Evolutionary conservation across 78 protist species (phyloP).

Genomic region (Dictyostelium capitatum): DNA sequence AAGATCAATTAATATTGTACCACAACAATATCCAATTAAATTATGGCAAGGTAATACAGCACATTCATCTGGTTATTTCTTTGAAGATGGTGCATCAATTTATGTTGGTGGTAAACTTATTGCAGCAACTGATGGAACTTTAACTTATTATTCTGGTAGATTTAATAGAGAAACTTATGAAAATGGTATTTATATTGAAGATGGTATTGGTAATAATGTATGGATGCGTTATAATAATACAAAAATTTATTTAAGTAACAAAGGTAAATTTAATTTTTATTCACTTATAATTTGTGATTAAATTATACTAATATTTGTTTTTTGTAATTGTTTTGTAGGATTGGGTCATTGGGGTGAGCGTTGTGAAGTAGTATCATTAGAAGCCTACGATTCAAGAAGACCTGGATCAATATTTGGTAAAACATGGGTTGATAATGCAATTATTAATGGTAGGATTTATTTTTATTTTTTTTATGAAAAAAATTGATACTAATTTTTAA

Average conservation of each 20-base stretch:
- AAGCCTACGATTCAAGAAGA: slow-evolving; percentile 27
- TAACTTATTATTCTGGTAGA: slow-evolving; percentile 49
- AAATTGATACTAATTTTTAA: too few relatives aligned
- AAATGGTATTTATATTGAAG: background rate
- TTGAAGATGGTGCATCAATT: slow-evolving; percentile 70
- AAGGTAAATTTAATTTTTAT: slow-evolving; percentile 41
- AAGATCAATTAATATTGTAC: slow-evolving; percentile 3
- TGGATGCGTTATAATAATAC: slow-evolving; percentile 72
- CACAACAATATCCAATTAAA: slow-evolving; percentile 34
- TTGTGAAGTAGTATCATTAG: slow-evolving; percentile 26
- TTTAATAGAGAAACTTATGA: slow-evolving; percentile 40
- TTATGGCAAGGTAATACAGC: slow-evolving; percentile 86
- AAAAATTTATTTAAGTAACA: slow-evolving; percentile 3
- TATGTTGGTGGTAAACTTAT: slow-evolving; percentile 65
- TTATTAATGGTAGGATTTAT: too few relatives aligned
- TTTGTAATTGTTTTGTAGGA: too few relatives aligned
- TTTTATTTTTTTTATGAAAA: too few relatives aligned
- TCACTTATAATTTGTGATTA: too few relatives aligned
- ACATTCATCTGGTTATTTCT: slow-evolving; percentile 77
- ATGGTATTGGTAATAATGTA: slow-evolving; percentile 8
- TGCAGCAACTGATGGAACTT: background rate
- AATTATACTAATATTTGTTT: too few relatives aligned
- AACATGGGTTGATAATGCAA: slow-evolving; percentile 48
- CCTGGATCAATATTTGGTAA: slow-evolving; percentile 57
- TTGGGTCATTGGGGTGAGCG: slow-evolving; percentile 57